Evolutionary conservation across 108 stramenopile species (phyloP).

Genomic region (Nitzschia sp.): DNA sequence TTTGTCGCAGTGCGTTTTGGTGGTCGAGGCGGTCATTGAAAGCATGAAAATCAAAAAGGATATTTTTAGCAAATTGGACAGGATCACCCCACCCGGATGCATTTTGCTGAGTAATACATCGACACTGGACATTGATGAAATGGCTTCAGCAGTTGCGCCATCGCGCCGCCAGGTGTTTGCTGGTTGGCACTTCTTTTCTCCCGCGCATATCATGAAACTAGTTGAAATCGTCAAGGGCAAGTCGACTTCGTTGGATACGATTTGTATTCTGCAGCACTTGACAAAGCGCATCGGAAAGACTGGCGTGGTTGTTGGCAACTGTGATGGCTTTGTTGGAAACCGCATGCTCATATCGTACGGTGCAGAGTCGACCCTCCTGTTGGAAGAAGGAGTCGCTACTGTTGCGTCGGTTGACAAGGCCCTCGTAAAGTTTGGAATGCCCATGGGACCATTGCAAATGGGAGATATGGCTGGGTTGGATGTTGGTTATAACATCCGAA

Average conservation of each 20-base stretch:
- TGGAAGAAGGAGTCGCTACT: conserved; percentile 63
- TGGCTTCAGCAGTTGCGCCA: conserved; percentile 68
- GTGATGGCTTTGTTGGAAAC: conserved; percentile 98
- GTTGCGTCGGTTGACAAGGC: conserved; percentile 78
- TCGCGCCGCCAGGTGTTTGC: conserved; percentile 70
- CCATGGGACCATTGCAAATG: conserved; percentile 86
- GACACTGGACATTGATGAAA: conserved; percentile 93
- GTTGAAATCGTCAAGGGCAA: conserved; percentile 90
- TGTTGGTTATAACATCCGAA: conserved; percentile 86
- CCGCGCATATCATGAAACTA: conserved; percentile 94
- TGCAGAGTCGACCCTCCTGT: conserved; percentile 64
- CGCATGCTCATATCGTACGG: conserved; percentile 91
- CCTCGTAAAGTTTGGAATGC: conserved; percentile 79
- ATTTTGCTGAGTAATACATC: conserved; percentile 81
- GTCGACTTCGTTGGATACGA: conserved; percentile 62
- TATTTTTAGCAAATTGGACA: conserved; percentile 86
- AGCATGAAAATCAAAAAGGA: conserved; percentile 90
- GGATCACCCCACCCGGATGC: conserved; percentile 52
- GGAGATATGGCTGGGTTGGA: conserved; percentile 95
- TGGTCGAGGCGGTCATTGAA: conserved; percentile 98
- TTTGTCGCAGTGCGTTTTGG: conserved; percentile 61
- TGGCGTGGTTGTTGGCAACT: conserved; percentile 95
- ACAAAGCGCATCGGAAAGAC: conserved; percentile 90
- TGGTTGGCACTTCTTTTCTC: conserved; percentile 98
- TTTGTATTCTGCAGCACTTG: conserved; percentile 71